Percentiles rank a stretch among this genome's conserved stretches.
These are phyloP conservation scores for Clavariopsis aquatica DNA, from an alignment of 495 filamentous ascomycete species.

Conservation along the genomic window DNA sequence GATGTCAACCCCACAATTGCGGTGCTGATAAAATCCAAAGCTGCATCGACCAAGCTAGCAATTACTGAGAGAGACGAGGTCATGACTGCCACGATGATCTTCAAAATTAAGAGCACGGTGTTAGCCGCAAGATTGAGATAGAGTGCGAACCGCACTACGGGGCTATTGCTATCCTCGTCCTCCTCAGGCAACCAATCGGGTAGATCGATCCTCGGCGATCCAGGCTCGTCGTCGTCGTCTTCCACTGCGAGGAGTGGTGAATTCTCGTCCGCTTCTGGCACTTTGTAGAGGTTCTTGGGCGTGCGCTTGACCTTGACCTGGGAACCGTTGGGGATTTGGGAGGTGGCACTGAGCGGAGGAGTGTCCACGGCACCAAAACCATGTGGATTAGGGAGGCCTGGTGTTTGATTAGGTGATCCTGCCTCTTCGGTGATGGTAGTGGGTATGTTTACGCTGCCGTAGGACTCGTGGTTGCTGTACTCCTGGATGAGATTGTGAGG, in stretches of 20 bases:
- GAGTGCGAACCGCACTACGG: slow-evolving; percentile 75
- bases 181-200: slow-evolving; percentile 52
- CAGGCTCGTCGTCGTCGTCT: slow-evolving; percentile 47
- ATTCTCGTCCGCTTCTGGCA: slow-evolving; percentile 63
- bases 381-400: slow-evolving; percentile 5
- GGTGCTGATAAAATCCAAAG: slow-evolving; percentile 83
- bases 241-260: slow-evolving; percentile 61
- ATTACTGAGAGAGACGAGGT: slow-evolving; percentile 86
- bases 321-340: slow-evolving; percentile 31
- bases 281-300: slow-evolving; percentile 74
- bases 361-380: slow-evolving; percentile 8
- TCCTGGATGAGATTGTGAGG: slow-evolving; percentile 85
- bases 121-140: slow-evolving; percentile 88
- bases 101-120: slow-evolving; percentile 70
- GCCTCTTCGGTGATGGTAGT: slow-evolving; percentile 58
- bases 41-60: slow-evolving; percentile 84
- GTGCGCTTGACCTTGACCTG: slow-evolving; percentile 67
- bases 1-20: slow-evolving; percentile 85
- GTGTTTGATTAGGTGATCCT: slow-evolving; percentile 10
- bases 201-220: slow-evolving; percentile 32
- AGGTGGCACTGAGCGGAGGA: slow-evolving; percentile 15
- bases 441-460: slow-evolving; percentile 51
- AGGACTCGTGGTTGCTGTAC: slow-evolving; percentile 59
- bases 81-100: slow-evolving; percentile 74
- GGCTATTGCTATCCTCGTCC: slow-evolving; percentile 63